These are phyloP conservation scores for Bryoerythrophyllum caledonicum DNA, from an alignment of 225 moss, liverwort and hornwort species.

Conservation along the genomic window DNA sequence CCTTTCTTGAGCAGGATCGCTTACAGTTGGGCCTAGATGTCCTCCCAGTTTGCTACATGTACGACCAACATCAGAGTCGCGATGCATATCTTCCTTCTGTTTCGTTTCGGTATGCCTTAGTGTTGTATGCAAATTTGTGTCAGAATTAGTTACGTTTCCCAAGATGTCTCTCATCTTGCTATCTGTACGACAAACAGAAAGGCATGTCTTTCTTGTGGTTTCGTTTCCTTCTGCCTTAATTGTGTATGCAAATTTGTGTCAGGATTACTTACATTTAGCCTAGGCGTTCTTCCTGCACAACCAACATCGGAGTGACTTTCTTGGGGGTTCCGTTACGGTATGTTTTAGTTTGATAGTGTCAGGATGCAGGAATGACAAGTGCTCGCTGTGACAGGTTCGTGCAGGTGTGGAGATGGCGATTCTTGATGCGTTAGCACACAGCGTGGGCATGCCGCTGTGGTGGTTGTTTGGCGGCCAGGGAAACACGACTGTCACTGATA, in stretches of 20 bases:
- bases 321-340: neutral
- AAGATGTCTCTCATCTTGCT: too few species aligned
- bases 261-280: neutral
- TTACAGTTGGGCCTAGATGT: too few species aligned
- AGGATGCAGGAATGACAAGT: slow-evolving; percentile 12
- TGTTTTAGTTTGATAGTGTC: neutral
- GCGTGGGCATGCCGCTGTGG: slow-evolving; percentile 76
- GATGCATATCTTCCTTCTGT: neutral
- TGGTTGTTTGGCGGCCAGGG: slow-evolving; percentile 76
- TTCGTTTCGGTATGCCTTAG: neutral
- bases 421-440: slow-evolving; percentile 81
- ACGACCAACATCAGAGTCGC: too few species aligned
- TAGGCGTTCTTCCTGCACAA: too few species aligned
- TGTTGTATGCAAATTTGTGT: neutral
- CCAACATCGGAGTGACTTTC: neutral
- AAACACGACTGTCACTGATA: slow-evolving; percentile 69
- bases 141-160: too few species aligned
- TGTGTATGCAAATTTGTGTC: too few species aligned
- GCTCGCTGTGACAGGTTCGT: slow-evolving; percentile 52
- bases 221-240: too few species aligned
- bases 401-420: slow-evolving; percentile 96
- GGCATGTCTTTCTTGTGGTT: too few species aligned
- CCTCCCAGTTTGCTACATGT: neutral
- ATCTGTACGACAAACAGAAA: too few species aligned
- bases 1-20: too few species aligned